These are phyloP conservation scores for Aethionema arabicum DNA, from an alignment of 345 rosid species.

Conservation along the genomic window DNA sequence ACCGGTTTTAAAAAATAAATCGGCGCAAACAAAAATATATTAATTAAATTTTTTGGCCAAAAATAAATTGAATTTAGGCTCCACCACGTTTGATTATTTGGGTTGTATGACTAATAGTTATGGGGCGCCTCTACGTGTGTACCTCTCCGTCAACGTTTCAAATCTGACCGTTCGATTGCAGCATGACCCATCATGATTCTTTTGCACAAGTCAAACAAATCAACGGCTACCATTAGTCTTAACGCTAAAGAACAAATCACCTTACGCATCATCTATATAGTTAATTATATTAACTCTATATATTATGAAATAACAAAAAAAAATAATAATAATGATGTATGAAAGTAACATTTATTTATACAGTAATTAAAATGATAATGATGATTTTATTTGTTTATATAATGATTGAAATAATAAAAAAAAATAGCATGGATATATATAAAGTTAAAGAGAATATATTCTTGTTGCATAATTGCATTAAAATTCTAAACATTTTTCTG, in stretches of 20 bases:
- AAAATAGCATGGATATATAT: no score
- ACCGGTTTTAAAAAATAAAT: no score
- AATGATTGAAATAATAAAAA: no score
- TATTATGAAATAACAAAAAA: background rate
- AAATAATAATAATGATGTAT: no score
- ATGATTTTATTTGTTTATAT: no score
- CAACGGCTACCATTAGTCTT: background rate
- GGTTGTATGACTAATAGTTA: constrained; percentile 23
- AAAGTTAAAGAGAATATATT: no score
- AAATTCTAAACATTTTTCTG: no score
- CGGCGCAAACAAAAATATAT: background rate
- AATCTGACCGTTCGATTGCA: constrained; percentile 1
- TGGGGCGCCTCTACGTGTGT: constrained; percentile 35
- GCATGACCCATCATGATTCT: background rate
- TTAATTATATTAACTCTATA: background rate
- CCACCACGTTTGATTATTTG: background rate
- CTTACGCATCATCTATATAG: background rate
- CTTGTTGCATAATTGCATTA: no score
- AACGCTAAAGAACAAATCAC: background rate
- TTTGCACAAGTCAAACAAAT: constrained; percentile 20
- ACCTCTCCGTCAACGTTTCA: constrained; percentile 20
- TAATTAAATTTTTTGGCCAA: constrained; percentile 8
- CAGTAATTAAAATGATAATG: no score
- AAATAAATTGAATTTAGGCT: background rate
- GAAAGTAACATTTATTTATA: no score